phyloP scores from a whole-genome alignment of 306 rosid genomes.

The Lithocarpus polystachyus region DNA sequence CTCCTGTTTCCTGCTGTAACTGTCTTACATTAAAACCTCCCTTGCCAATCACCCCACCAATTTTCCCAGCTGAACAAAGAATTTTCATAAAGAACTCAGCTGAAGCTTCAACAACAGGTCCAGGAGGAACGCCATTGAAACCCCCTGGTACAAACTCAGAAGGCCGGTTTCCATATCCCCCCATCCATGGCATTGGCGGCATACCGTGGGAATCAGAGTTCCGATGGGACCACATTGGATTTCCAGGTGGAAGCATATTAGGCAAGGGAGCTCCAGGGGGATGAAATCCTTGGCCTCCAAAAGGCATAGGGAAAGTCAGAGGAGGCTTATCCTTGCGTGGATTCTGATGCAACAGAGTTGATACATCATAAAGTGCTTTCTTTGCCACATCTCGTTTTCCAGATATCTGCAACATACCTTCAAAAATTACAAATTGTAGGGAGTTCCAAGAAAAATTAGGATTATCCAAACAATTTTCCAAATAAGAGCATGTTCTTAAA shows the following conservation, averaged over 20 bases:
- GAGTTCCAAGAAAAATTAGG: not conserved
- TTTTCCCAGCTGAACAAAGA: conserved; percentile 34
- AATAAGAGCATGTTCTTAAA: not conserved
- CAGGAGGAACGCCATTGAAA: conserved; percentile 17
- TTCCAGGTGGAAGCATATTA: conserved; percentile 16
- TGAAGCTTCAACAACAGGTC: conserved; percentile 21
- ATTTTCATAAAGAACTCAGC: conserved; percentile 36
- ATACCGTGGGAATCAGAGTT: conserved; percentile 5
- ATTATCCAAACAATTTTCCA: not conserved
- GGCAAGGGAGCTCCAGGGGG: conserved; percentile 16
- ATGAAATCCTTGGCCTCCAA: conserved; percentile 24
- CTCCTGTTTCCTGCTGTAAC: conserved; percentile 36
- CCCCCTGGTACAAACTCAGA: conserved; percentile 11
- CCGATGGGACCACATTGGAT: conserved; percentile 27
- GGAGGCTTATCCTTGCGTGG: conserved; percentile 36
- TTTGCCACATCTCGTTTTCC: conserved; percentile 30
- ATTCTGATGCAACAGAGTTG: conserved; percentile 34
- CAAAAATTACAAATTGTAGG: conserved; percentile 6
- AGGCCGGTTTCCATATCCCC: conserved; percentile 12
- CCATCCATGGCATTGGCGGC: conserved; percentile 21
- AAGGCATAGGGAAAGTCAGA: conserved; percentile 13
- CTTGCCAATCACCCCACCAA: conserved; percentile 46
- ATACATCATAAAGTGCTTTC: conserved; percentile 34
- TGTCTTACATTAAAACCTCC: conserved; percentile 36
- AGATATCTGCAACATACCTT: conserved; percentile 31